phyloP scores from a whole-genome alignment of 805 yeast genomes.

The Priceomyces fermenticarens region DNA sequence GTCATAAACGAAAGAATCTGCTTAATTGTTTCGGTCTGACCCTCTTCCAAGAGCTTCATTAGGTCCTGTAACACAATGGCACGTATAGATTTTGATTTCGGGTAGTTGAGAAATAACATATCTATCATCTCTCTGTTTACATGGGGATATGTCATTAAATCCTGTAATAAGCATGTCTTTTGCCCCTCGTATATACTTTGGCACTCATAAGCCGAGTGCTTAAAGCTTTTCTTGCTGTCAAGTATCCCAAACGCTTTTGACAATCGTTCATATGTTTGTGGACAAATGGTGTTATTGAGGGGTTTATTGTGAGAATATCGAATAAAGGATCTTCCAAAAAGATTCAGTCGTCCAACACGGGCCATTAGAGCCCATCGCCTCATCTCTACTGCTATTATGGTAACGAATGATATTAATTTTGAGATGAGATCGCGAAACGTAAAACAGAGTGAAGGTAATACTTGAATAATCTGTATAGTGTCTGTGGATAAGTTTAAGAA shows the following conservation, averaged over 20 bases:
- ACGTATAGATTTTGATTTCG: conserved; percentile 16
- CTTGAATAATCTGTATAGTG: no score
- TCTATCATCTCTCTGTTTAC: conserved; percentile 15
- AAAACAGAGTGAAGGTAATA: no score
- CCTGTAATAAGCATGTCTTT: conserved; percentile 14
- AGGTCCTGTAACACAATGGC: conserved; percentile 18
- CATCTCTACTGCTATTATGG: neutral
- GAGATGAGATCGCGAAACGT: no score
- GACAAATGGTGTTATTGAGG: neutral
- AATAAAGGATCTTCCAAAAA: no score
- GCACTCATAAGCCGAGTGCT: conserved; percentile 13
- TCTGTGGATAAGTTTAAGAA: no score
- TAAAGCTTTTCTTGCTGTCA: conserved; percentile 7
- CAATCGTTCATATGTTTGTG: conserved; percentile 11
- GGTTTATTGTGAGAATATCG: no score
- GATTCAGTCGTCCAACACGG: no score
- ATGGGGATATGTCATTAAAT: conserved; percentile 16
- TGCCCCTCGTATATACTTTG: conserved; percentile 9
- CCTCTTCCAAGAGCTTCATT: conserved; percentile 5
- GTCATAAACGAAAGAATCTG: neutral
- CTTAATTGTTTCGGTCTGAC: conserved; percentile 8
- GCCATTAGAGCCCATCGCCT: neutral
- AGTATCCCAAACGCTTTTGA: conserved; percentile 14
- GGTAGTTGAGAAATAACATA: conserved; percentile 12
- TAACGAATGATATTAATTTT: neutral